Evolutionary conservation across 441 rosid genomes (phyloP), one percentile per base, ranked within the genome.

Genomic region (Pelargonium australe): DNA sequence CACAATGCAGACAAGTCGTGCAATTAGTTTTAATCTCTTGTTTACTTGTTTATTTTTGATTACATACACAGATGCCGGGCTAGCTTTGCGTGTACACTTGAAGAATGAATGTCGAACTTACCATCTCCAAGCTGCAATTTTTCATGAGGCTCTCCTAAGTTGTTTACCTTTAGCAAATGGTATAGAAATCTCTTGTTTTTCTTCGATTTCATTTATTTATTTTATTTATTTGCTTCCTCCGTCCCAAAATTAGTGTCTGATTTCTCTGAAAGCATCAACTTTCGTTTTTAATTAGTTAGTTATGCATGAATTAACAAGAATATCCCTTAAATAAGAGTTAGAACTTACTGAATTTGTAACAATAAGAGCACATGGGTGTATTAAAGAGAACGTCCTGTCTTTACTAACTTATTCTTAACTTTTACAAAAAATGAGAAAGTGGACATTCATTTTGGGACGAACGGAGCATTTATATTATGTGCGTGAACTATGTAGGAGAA

Each of bases 51-150:
- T 64, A 0, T 57, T 2, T 14, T 64, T 64, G n/a, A 53, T 74
- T 65, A 6, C 64, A 19, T 76, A 66, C 14, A 31, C 67, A 84
- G 98, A 81, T 66, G 91, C 97, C 63, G 75, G 73, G 74, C 78
- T 78, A 76, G 87, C 93, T 70, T 71, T 89, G 63, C 76, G 19
- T 43, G n/a, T 74, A 63, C 96, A 94, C 80, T 87, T 89, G 79
- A 86, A 81, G 82, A 87, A 82, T 62, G 89, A 83, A 66, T 79
- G 85, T 8, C 78, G 73, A 62, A 71, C 69, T 13, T 87, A 82
- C 81, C 89, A 80, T 76, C 85, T 94, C 47, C 85, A 82, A 79
- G 85, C 95, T 45, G 89, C 95, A 58, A 85, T 91, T 70, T 86
- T 73, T 78, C 85, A 80, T 16, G 97, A 89, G 76, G 93, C 96